Evolutionary conservation across 495 filamentous ascomycete genomes (phyloP), one percentile per base, ranked within the genome.

Genomic region (Sabuloglossum arenarium): DNA sequence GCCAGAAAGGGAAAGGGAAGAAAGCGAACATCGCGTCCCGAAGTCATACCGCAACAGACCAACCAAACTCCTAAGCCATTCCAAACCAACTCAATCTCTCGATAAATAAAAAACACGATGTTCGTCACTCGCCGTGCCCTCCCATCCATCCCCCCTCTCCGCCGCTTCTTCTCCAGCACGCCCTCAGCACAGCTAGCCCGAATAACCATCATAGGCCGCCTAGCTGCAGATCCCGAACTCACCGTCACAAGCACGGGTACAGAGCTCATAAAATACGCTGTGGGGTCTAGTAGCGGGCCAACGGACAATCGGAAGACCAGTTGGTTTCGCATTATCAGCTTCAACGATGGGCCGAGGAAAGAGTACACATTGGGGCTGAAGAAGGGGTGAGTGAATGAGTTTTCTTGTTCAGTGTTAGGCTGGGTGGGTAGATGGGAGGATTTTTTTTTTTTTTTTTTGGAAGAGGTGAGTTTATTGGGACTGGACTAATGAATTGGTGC

Each of bases 191-290:
- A 66, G 45, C 55, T 75, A 56, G 77, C 80, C 53, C 72, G 73
- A 56, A 73, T 93, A 70, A 82, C 76, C 63, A 65, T 94, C 69
- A 75, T 88, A 61, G 88, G 87, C 65, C 80, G 81, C 61, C 79
- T 93, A 19, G 86, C 73, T 55, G 72, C 70, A 55, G 67, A 75
- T 29, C 88, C 88, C 42, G 85, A 91, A 73, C 58, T 85, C 59
- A 66, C 67, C 2, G 67, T 81, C 39, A 84, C 83, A 49, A 71
- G 72, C 61, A 79, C 71, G 28, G 86, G 85, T 55, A 68, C 71
- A 30, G 84, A 88, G 30, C 56, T 88, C 55, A 58, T 94, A 57
- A 71, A 70, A 49, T 94, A 88, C 66, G 61, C 76, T 2, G 69
- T 94, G 34, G 85, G 70, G 29, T 80, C 77, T 37, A 71, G 65